A percentile compares a stretch with the other conserved stretches of the same genome.
phyloP scores from a whole-genome alignment of 768 basidiomycete genomes.

The Mycena filopes region DNA sequence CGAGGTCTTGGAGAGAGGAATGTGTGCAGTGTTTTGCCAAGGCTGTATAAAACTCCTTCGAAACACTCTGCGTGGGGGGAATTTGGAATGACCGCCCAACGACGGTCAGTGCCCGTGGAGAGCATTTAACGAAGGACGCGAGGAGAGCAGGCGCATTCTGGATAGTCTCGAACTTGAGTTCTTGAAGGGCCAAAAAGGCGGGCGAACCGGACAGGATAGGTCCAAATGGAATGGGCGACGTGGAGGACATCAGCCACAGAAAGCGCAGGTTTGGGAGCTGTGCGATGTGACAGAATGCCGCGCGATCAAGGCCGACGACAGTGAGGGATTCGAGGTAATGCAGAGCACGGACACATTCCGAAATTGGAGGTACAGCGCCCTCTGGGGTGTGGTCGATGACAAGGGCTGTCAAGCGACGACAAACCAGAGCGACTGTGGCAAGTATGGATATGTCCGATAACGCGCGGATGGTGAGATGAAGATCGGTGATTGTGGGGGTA shows the following conservation, averaged over 20 bases:
- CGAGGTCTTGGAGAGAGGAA: not conserved
- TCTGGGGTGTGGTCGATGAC: not conserved
- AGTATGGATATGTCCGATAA: not conserved
- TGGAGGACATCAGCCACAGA: conserved; percentile 9
- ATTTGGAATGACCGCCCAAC: not conserved
- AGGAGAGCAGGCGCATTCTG: conserved; percentile 3
- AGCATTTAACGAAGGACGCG: not conserved
- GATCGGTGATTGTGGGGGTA: not conserved
- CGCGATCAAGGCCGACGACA: not conserved
- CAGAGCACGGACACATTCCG: not conserved
- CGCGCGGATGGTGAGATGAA: not conserved
- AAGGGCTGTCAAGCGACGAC: not conserved
- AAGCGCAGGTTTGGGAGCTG: not conserved
- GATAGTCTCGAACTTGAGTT: not conserved
- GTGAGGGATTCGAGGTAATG: conserved; percentile 6
- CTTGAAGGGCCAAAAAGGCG: not conserved
- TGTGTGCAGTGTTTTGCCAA: conserved; percentile 2
- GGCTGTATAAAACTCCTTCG: not conserved
- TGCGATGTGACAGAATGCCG: conserved; percentile 6
- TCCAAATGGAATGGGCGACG: not conserved
- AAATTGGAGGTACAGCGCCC: not conserved
- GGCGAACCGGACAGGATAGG: not conserved
- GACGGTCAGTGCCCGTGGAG: not conserved
- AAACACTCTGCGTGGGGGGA: not conserved
- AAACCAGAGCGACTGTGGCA: not conserved